Evolutionary conservation across 1,139 yeast species (phyloP), one percentile per base, ranked within the genome.

Genomic region (Magnusiomyces tetraspermus): DNA sequence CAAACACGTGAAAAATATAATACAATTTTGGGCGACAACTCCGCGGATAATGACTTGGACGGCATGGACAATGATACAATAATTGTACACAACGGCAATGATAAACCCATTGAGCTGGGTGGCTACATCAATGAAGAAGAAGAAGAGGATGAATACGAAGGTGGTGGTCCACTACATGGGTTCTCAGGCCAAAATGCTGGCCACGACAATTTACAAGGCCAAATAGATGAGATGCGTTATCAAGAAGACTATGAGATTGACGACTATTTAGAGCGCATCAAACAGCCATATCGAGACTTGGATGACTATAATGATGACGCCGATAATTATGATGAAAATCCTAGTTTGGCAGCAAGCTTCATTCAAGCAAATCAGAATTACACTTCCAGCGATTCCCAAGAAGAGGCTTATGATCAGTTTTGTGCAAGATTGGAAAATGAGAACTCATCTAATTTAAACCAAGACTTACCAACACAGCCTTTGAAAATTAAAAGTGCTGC

Each of bases 1-100:
- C 95, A 87, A 63, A 88, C 95, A 1, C 77, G 98, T 59, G 96
- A 89, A 63, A 90, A 89, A 70, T 92, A 92, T 69, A 92, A 92
- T 68, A 90, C 96, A n/a, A 85, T 92, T 40, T 75, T 92, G 37
- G 97, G 97, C 15, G 96, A 95, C 36, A 70, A 74, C 63, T 64
- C 76, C 63, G 85, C 83, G 52, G 82, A 76, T 60, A 81, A 79
- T 26, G 73, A 74, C 46, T 76, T 76, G 23, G 67, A 75, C n/a
- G 60, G 51, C 45, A 58, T 55, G 31, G 61, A 76, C 63, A 69
- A 70, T 21, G 66, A 65, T 50, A 70, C 70, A 30, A 62, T 67
- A 36, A 60, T 64, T 49, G 64, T 62, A 17, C 61, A 62, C 33
- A 61, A 61, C 49, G 64, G 63, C 15, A 61, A 56, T 42, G 56